Conservation (phyloP, 2,329 filamentous ascomycete genomes). For the Aspergillus chevalieri region DNA sequence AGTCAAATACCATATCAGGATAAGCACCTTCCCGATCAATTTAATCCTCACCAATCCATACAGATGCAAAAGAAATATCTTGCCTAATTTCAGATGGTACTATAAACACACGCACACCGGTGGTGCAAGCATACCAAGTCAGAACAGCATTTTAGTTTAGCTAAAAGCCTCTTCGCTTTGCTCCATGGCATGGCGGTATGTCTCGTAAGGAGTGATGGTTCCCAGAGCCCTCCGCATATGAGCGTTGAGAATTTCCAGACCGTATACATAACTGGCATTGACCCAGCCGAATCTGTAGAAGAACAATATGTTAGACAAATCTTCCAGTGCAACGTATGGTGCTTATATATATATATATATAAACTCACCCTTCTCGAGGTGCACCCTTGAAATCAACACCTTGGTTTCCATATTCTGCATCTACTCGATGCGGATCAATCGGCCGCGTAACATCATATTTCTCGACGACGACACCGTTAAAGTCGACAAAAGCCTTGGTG, state of each 20-base stretch:
- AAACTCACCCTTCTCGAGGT: constrained; percentile 86
- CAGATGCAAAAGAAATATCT: too few relatives aligned
- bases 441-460: constrained; percentile 95
- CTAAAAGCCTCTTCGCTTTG: constrained; percentile 15
- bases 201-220: constrained; percentile 78
- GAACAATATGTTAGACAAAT: constrained; percentile 4
- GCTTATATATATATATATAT: too few relatives aligned
- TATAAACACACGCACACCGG: background rate
- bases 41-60: too few relatives aligned
- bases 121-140: background rate
- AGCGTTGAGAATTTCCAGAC: constrained; percentile 77
- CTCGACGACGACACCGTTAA: constrained; percentile 95
- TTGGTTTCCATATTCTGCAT: constrained; percentile 97
- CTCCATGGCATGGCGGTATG: constrained; percentile 61
- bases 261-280: constrained; percentile 95
- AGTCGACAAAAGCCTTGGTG: constrained; percentile 96
- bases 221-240: constrained; percentile 87
- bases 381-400: constrained; percentile 93
- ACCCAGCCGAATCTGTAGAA: constrained; percentile 85
- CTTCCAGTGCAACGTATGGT: background rate
- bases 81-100: background rate
- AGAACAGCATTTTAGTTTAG: constrained; percentile 1
- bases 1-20: too few relatives aligned
- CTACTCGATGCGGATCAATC: constrained; percentile 85
- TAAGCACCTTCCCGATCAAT: background rate